Percentiles rank a stretch among this genome's conserved stretches.
These are phyloP conservation scores for Aspergillus amoenus DNA, from an alignment of 2,329 filamentous ascomycete genomes.

Conservation along the genomic window DNA sequence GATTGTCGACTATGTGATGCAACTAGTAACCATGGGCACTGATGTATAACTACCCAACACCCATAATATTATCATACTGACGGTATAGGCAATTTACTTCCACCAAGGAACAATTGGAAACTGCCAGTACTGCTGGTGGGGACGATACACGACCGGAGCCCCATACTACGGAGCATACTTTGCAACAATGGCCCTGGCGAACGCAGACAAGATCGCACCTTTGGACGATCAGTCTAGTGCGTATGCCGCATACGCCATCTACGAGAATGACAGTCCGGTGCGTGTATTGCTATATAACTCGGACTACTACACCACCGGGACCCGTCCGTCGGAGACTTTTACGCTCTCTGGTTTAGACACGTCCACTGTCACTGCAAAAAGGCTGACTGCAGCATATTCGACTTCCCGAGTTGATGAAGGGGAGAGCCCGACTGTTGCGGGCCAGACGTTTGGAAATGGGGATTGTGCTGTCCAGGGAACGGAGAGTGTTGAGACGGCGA, in stretches of 20 bases:
- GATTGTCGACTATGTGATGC: conserved; percentile 51
- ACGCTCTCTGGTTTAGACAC: conserved; percentile 44
- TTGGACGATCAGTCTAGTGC: conserved; percentile 46
- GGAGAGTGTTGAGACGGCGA: conserved; percentile 22
- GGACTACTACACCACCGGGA: conserved; percentile 33
- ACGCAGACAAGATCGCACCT: conserved; percentile 45
- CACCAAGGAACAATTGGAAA: conserved; percentile 54
- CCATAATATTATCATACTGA: neutral
- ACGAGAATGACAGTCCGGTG: conserved; percentile 37
- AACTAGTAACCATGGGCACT: conserved; percentile 32
- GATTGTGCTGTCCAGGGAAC: conserved; percentile 46
- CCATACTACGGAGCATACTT: conserved; percentile 55
- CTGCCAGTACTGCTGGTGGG: conserved; percentile 53
- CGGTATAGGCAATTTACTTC: conserved; percentile 44
- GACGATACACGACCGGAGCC: conserved; percentile 49
- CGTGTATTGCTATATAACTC: conserved; percentile 41
- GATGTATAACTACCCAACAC: neutral
- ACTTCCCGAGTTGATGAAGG: conserved; percentile 48
- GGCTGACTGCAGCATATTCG: conserved; percentile 48
- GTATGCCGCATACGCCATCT: conserved; percentile 51
- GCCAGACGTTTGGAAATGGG: conserved; percentile 48
- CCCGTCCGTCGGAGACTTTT: conserved; percentile 36
- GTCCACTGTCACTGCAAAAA: conserved; percentile 41
- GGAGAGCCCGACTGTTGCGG: conserved; percentile 45
- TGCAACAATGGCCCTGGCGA: conserved; percentile 47